phyloP scores from a whole-genome alignment of 2,329 filamentous ascomycete species.

The Arthroderma uncinatum region DNA sequence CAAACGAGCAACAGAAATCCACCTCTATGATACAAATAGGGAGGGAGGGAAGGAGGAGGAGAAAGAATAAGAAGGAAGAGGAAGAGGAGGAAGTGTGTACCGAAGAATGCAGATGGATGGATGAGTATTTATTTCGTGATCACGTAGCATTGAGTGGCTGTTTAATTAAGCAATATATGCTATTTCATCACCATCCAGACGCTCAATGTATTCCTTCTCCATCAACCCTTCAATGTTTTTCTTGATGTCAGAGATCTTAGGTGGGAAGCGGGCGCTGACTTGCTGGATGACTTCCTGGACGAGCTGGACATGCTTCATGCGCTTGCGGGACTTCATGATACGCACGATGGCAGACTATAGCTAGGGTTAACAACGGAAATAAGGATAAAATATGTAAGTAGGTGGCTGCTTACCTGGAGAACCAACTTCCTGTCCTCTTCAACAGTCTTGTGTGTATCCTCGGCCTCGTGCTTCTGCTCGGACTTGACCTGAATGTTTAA shows the following conservation, averaged over 20 bases:
- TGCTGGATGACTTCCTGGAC: constrained; percentile 93
- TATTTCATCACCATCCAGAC: constrained; percentile 79
- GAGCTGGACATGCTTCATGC: constrained; percentile 92
- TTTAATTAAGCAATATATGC: constrained; percentile 71
- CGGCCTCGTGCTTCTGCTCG: constrained; percentile 90
- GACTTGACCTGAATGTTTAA: constrained; percentile 90
- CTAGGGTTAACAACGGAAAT: constrained; percentile 15
- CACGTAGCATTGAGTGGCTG: background rate
- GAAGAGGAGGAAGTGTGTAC: background rate
- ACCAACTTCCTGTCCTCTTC: constrained; percentile 95
- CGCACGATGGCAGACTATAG: constrained; percentile 87
- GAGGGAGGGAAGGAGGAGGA: background rate
- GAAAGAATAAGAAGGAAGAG: too few relatives aligned
- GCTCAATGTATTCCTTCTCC: constrained; percentile 97
- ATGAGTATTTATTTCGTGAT: background rate
- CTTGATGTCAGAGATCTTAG: constrained; percentile 92
- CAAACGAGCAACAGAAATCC: constrained; percentile 21
- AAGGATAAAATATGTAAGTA: constrained; percentile 4
- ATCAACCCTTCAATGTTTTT: constrained; percentile 98
- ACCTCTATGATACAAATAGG: background rate
- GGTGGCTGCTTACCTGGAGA: constrained; percentile 65
- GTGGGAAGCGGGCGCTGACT: constrained; percentile 84
- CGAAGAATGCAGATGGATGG: background rate
- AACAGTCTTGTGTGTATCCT: constrained; percentile 98
- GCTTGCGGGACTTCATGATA: constrained; percentile 99